Base-by-base conservation (phyloP, 768 basidiomycete species). In the Boletales sp. region DNA sequence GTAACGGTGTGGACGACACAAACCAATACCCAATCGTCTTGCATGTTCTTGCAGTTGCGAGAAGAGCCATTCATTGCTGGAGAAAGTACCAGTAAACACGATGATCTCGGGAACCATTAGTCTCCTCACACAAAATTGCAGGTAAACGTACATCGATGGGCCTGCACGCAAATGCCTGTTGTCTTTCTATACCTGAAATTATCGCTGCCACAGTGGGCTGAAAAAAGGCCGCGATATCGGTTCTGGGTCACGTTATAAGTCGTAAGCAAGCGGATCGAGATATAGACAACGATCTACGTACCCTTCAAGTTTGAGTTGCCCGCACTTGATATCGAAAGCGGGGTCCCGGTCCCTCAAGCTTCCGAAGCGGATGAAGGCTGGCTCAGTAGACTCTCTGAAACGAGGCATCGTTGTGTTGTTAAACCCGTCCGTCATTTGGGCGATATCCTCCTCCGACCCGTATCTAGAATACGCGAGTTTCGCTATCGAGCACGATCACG, bases 1-100 rank as follows among this genome's bases (percentile, higher is more conserved):
- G 58, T 79, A 75, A 30, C 71, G 72, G 47, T 81, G 78, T 7
- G 80, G 80, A 4, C 79, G 72, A 50, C 72, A 69, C 35, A 82
- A 68, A 17, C 69, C 63, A 31, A 80, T 45, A 3, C 69, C 66
- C 13, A 69, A 47, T 0, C 66, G 62, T 18, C 52, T 60, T 15
- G 82, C 57, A 2, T 66, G 55, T 1, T 40, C 47, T 37, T 67
- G 58, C 17, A 76, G 48, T 19, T 39, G 64, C 13, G 55, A 51
- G 32, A 71, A 76, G 8, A 77, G 65, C 69, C 72, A 77, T 41
- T 74, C 70, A 40, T 66, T 77, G 3, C 70, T 69, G 8, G 73
- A 70, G 38, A 77, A 76, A 9, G 75, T 74, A 10, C 75, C 75
- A 18, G 76, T 69, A 14, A 77, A 64, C 42, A 75, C 68, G 21